Evolutionary conservation across 148 eudicot species (phyloP), one percentile per base, ranked within the genome.

Genomic region (Drosera capensis): DNA sequence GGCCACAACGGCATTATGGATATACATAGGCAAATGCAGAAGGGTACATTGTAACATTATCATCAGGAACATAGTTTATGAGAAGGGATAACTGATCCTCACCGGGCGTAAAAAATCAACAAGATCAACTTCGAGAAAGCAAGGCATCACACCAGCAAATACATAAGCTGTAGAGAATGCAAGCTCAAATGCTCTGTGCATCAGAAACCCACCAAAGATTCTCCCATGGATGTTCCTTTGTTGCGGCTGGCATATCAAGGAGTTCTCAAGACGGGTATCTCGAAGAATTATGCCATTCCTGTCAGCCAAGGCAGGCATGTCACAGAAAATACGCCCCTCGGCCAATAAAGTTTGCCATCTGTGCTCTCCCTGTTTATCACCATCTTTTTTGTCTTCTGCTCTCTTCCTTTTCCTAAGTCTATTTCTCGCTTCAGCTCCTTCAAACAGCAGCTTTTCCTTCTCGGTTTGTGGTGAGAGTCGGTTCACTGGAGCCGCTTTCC

Each of bases 241-340:
- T 50, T 88, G 94, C 41, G 96, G 96, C 50, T 88, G 94, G 60
- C 94, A 88, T 50, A 88, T 80, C 64, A 88, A 51, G 35, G 94
- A 83, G 74, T 83, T 80, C 39, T 84, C 92, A 46, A 77, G 76
- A 17, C 77, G 75, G 5, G 96, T 88, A 59, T 88, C 92, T 49
- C 75, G 70, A 29, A 88, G 68, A 46, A 88, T 94, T 62, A 88
- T 88, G 75, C 86, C 78, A 54, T 88, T 71, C 67, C 96, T 72
- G 65, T 88, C 92, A 21, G 94, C 94, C 59, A 88, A 70, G 5
- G 96, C 96, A 13, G 96, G 96, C 96, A 88, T 88, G 59, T 88
- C 94, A 58, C 83, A 79, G 55, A 83, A 88, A 46, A 88, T 71
- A 30, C 94, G 75, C 8, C 96, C 96, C 60, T 83, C 92, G 17